Evolutionary conservation across 768 basidiomycete species (phyloP), one percentile per base, ranked within the genome.

Genomic region (Gyrodon lividus): DNA sequence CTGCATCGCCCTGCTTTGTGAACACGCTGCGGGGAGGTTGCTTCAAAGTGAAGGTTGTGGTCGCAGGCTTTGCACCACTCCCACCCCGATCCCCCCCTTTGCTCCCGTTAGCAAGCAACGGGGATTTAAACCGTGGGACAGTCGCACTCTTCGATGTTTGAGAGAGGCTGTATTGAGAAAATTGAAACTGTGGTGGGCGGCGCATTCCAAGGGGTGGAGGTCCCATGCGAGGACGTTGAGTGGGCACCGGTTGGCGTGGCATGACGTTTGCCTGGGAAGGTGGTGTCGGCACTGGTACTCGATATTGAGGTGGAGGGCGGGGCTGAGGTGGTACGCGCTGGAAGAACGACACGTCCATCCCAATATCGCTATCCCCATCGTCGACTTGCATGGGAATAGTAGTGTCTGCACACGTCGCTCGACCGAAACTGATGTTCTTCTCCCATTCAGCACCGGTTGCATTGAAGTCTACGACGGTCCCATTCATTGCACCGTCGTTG

Each of bases 171-270:
- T 54, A 62, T 26, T 69, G 68, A 0, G 68, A 57, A 37, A 54
- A 8, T 23, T 51, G 56, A 16, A 52, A 40, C 22, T 57, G 58
- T 13, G 62, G 33, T 0, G 49, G 46, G 13, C 68, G 61, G 16
- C 67, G 67, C 67, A 68, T 68, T 6, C 67, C 67, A 7, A 68
- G 48, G 2, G 49, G 62, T 4, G 67, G 67, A 23, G 64, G 68
- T 7, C 54, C 63, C 0, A 44, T 28, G 17, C 56, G 56, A 0
- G 49, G 4, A 6, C 56, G 60, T 40, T 65, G 62, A 3, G 51
- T 55, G 16, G 55, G 38, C n/a, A 31, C 47, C 0, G 45, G 30
- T 13, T 47, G 52, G n/a, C 35, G 51, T 33, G 47, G 38, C 5
- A 5, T 26, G 2, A 40, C 17, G 20, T 7, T 43, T 13, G 55